Evolutionary conservation across 2,329 filamentous ascomycete genomes (phyloP).

Genomic region (Cladosporium sp.): DNA sequence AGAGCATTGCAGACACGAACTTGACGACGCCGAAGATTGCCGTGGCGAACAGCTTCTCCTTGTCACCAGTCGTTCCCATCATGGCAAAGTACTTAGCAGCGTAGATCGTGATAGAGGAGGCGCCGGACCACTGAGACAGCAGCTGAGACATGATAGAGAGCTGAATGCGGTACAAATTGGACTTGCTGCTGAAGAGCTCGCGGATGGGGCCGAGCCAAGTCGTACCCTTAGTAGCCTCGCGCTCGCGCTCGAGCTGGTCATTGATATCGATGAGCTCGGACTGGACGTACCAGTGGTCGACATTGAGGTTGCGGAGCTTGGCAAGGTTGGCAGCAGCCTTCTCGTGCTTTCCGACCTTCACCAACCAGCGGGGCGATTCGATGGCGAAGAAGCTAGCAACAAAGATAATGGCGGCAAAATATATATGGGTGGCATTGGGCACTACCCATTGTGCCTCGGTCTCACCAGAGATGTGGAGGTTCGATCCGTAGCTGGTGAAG

Average conservation of each 20-base stretch:
- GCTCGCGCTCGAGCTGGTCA: constrained; percentile 65
- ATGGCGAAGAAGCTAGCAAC: constrained; percentile 55
- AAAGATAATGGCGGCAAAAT: constrained; percentile 67
- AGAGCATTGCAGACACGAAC: constrained; percentile 64
- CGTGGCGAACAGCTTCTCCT: constrained; percentile 70
- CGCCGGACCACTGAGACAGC: constrained; percentile 70
- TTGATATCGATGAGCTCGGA: constrained; percentile 64
- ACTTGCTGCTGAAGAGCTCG: constrained; percentile 66
- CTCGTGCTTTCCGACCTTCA: constrained; percentile 36
- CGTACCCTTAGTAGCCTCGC: constrained; percentile 67
- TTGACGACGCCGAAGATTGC: constrained; percentile 77
- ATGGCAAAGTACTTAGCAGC: constrained; percentile 72
- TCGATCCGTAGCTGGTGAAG: constrained; percentile 63
- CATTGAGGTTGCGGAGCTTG: constrained; percentile 32
- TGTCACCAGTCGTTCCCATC: constrained; percentile 66
- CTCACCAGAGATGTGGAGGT: constrained; percentile 50
- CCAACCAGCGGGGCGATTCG: constrained; percentile 37
- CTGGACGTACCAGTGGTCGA: constrained; percentile 36
- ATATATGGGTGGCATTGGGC: no score
- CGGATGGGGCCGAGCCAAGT: constrained; percentile 65
- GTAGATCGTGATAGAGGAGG: constrained; percentile 72
- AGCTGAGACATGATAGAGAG: constrained; percentile 69
- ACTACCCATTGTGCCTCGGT: constrained; percentile 46
- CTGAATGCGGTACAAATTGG: constrained; percentile 72
- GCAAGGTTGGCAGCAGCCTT: constrained; percentile 32